These are phyloP conservation scores for Sporobolomyces pararoseus DNA, from an alignment of 768 basidiomycete species.

Conservation along the genomic window DNA sequence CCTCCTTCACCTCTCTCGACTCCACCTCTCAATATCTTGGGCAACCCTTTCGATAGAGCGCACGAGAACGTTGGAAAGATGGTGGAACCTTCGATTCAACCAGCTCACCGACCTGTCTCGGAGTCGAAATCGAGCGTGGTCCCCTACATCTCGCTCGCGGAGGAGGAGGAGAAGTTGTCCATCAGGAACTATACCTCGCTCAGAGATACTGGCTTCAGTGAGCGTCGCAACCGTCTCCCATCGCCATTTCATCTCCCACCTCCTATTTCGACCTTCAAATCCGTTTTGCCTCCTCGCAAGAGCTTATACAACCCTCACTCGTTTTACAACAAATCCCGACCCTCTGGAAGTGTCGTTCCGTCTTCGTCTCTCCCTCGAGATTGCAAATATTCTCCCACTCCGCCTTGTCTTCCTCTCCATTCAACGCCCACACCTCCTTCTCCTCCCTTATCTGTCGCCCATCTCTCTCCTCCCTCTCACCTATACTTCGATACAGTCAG, in stretches of 20 bases:
- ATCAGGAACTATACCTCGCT: too few relatives aligned
- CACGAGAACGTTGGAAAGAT: too few relatives aligned
- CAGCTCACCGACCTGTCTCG: too few relatives aligned
- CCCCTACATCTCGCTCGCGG: background rate
- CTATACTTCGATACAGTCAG: too few relatives aligned
- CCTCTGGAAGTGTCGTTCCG: background rate
- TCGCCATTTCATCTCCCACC: too few relatives aligned
- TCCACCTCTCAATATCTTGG: background rate
- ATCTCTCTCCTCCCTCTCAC: background rate
- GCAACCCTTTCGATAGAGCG: too few relatives aligned
- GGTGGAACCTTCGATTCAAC: too few relatives aligned
- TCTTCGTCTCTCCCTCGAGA: too few relatives aligned
- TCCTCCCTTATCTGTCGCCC: background rate
- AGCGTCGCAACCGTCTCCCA: background rate
- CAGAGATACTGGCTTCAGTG: background rate
- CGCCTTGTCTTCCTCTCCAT: background rate
- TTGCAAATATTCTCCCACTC: too few relatives aligned
- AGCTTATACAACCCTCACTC: background rate
- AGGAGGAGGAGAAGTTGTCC: too few relatives aligned
- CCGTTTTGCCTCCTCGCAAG: conserved; percentile 3
- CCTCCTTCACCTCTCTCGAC: background rate
- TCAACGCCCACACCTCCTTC: background rate
- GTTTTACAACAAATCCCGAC: background rate
- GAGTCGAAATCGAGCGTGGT: background rate
- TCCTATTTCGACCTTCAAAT: too few relatives aligned